Base-by-base conservation (phyloP, 2,329 filamentous ascomycete species). In the Trichoderma endophyticum region DNA sequence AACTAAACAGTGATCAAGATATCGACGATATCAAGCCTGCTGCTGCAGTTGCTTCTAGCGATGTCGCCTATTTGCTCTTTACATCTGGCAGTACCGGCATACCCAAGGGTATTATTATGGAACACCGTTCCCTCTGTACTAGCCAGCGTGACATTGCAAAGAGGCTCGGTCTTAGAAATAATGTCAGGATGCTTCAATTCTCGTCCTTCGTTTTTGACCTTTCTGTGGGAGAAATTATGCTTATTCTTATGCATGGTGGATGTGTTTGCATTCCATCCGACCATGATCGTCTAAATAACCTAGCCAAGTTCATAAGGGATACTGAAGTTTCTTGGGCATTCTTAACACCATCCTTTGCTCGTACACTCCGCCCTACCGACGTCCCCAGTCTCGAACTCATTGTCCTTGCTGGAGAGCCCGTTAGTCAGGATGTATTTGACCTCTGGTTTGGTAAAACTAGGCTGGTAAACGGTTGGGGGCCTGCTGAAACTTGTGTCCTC, bases 51-150 rank as follows among this genome's bases (percentile, higher is more conserved):
- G 48, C 51, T 6, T 64, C 73, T 4, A 36, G 7, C 6, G 43
- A 76, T 14, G 60, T 34, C 4, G 75, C 74, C 1, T 78, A 77
- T 48, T 57, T 78, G 1, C 51, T 78, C 5, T 78, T 78, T 43
- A 78, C 77, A 0, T 77, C 76, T 4, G 77, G 77, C 3, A 74
- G 71, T 12, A 79, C 77, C 1, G 72, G 75, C 14, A 71, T 70
- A 8, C 75, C 76, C 14, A 77, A 77, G 57, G 76, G 76, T 11
- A 71, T 76, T 6, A 48, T 76, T 5, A 72, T 76, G 62, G 72
- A 74, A 18, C 76, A 87, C 70, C 84, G 84, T 61, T 83, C 83
- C 62, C 82, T 86, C 14, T 82, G 83, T 74, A 85, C 69, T 9
- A 65, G 61, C 34, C 69, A 71, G 36, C 34, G 61, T 57, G 69